phyloP scores from a whole-genome alignment of 805 yeast species.

The Candida sanyiensis region DNA sequence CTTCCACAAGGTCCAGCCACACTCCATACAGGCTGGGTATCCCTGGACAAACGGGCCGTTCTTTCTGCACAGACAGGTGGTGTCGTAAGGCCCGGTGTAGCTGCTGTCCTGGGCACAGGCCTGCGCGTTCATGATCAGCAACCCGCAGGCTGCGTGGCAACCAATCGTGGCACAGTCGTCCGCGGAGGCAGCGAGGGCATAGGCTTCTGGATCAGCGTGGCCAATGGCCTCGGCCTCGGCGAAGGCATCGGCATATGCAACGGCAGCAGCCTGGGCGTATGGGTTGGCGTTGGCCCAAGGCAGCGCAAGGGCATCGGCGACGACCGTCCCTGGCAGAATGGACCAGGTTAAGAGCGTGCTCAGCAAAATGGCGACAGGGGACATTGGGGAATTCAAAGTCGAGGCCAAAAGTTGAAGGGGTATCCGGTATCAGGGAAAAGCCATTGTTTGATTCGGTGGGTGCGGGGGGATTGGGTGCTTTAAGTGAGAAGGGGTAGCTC shows the following conservation, averaged over 20 bases:
- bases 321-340: neutral
- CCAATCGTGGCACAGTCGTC: conserved; percentile 23
- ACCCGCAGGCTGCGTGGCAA: conserved; percentile 30
- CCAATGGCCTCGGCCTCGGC: conserved; percentile 15
- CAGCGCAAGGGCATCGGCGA: neutral
- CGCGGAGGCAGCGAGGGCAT: conserved; percentile 22
- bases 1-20: conserved; percentile 33
- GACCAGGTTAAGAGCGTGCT: neutral
- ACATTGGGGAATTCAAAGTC: too few species aligned
- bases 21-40: conserved; percentile 27
- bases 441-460: too few species aligned
- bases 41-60: conserved; percentile 13
- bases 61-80: conserved; percentile 18
- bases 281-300: neutral
- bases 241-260: conserved; percentile 10
- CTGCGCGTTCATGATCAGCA: conserved; percentile 27
- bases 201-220: conserved; percentile 19
- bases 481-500: too few species aligned
- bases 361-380: neutral
- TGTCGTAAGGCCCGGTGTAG: conserved; percentile 14
- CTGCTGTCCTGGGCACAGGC: conserved; percentile 19
- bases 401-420: too few species aligned
- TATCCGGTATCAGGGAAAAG: too few species aligned
- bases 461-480: too few species aligned
- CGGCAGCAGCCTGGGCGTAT: neutral